These are phyloP conservation scores for Blastobotrys buckinghamii DNA, from an alignment of 1,139 yeast genomes.

Conservation along the genomic window DNA sequence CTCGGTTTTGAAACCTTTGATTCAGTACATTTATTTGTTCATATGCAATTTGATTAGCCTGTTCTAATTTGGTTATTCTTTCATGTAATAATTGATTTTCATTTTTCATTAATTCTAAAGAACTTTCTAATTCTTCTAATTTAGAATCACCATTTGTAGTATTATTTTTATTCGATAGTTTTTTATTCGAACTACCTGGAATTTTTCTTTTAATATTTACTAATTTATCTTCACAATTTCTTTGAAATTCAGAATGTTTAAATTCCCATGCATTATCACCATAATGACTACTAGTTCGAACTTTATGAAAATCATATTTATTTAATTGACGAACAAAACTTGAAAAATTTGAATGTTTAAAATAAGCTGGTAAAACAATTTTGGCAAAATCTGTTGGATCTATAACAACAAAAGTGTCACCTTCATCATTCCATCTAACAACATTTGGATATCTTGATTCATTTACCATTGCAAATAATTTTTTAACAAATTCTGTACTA, in stretches of 20 bases:
- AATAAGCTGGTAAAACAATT: constrained; percentile 78
- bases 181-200: constrained; percentile 38
- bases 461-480: constrained; percentile 72
- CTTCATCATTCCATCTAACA: constrained; percentile 77
- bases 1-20: not conserved
- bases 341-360: constrained; percentile 88
- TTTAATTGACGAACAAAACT: constrained; percentile 91
- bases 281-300: constrained; percentile 53
- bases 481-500: constrained; percentile 24
- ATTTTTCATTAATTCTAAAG: not conserved
- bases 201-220: constrained; percentile 79
- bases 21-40: constrained; percentile 1
- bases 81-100: not conserved
- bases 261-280: constrained; percentile 88
- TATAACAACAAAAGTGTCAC: constrained; percentile 81
- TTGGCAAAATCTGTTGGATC: constrained; percentile 88
- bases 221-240: constrained; percentile 62
- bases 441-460: constrained; percentile 65
- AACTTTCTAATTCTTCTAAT: not conserved
- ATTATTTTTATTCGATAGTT: not conserved
- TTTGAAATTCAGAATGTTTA: constrained; percentile 80
- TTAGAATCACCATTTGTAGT: not conserved
- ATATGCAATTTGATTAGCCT: not conserved
- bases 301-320: constrained; percentile 96
- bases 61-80: not conserved